A percentile compares a stretch with the other conserved stretches of the same genome.
phyloP scores from a whole-genome alignment of 345 rosid genomes.

The Kernera saxatilis region DNA sequence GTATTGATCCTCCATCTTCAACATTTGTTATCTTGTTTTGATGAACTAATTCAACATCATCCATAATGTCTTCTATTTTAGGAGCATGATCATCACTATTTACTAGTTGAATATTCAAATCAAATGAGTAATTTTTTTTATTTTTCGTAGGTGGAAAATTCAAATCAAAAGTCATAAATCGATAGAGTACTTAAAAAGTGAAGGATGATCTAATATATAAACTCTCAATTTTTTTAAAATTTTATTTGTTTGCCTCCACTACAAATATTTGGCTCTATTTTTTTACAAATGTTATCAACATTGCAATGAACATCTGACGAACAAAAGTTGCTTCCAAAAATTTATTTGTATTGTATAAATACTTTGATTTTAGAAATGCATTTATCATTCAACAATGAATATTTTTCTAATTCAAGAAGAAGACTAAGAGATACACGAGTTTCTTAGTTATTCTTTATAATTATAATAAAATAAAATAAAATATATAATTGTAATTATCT shows the following conservation, averaged over 20 bases:
- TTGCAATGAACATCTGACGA: too few relatives aligned
- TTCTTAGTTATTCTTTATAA: too few relatives aligned
- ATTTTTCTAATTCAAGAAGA: too few relatives aligned
- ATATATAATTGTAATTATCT: too few relatives aligned
- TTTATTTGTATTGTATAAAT: too few relatives aligned
- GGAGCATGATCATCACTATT: neutral
- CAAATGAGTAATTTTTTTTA: neutral
- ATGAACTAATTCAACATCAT: neutral
- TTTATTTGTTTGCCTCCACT: neutral
- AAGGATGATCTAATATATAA: neutral
- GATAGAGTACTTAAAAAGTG: neutral
- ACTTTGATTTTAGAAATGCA: too few relatives aligned
- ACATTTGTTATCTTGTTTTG: neutral
- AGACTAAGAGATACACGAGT: too few relatives aligned
- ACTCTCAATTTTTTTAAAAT: neutral
- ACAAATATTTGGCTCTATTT: neutral
- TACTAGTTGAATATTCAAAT: neutral
- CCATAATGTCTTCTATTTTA: neutral
- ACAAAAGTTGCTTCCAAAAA: too few relatives aligned
- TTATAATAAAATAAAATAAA: too few relatives aligned
- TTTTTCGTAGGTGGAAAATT: neutral
- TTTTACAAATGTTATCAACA: too few relatives aligned
- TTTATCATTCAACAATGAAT: too few relatives aligned
- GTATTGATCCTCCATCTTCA: neutral
- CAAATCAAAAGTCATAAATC: neutral